Base-by-base conservation (phyloP, 805 yeast species). In the Huiozyma sinensis region DNA sequence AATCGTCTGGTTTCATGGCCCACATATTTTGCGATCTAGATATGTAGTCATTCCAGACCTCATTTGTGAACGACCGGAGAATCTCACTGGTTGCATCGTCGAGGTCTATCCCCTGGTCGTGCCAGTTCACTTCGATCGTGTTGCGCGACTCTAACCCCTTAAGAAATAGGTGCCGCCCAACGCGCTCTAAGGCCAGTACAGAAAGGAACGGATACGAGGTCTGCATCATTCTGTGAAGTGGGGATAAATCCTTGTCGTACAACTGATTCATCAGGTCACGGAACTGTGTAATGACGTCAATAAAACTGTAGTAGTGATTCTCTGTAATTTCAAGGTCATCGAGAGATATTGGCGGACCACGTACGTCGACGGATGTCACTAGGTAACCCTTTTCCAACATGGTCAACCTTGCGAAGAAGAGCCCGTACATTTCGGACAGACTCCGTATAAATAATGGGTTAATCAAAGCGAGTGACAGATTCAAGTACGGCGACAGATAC, bases 341-440 rank as follows among this genome's bases (percentile, higher is more conserved):
- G 37, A 35, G 44, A 41, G 30, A 39, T 24, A 38, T 39, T 8
- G 47, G 31, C 24, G 24, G 24, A 17, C 24, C 24, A 17, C 24
- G 24, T 17, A 17, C 24, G 24, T 17, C 24, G 24, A 17, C 24
- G 29, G 7, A 28, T 5, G 50, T 37, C 7, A 47, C 31, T 10
- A 50, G 41, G 17, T 48, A 43, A 9, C 56, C 55, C 30, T 45
- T 49, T 35, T 54, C 57, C 30, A 49, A 49, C 2, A 49, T 31
- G 2, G 57, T 46, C 6, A 57, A 38, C 35, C 51, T 56, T 35
- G 46, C 49, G 36, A 57, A 53, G 40, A 55, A 50, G 3, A 47
- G 43, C 9, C 53, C 46, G 39, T 55, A 57, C 38, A 49, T 45
- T 42, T 58, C 60, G 3, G 56, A 46, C n/a, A 57, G 28, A 2